A percentile compares a stretch with the other conserved stretches of the same genome.
Evolutionary conservation across 1,139 yeast species (phyloP).

Genomic region (Pichia sp.): DNA sequence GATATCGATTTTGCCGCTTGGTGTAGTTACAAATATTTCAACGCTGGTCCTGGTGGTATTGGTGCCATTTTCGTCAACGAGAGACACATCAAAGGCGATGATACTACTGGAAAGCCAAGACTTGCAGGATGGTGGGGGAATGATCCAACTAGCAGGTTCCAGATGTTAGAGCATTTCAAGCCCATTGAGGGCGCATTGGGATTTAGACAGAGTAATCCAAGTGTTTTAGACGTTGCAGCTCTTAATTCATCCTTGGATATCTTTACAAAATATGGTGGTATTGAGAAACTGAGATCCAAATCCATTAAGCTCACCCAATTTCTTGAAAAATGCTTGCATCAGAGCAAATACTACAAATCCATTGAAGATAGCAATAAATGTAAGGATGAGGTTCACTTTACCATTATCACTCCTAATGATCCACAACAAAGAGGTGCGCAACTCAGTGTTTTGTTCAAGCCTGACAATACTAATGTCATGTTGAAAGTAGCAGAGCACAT

Average conservation of each 20-base stretch:
- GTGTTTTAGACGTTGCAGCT: constrained; percentile 75
- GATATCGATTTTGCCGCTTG: constrained; percentile 88
- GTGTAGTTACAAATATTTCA: constrained; percentile 89
- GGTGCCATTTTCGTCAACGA: constrained; percentile 78
- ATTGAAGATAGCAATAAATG: constrained; percentile 21
- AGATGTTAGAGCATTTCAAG: constrained; percentile 72
- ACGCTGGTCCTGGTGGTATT: constrained; percentile 89
- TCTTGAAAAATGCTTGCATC: constrained; percentile 40
- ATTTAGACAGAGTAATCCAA: constrained; percentile 88
- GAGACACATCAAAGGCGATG: constrained; percentile 28
- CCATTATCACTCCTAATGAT: constrained; percentile 64
- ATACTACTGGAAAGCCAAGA: constrained; percentile 44
- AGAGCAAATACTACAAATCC: constrained; percentile 38
- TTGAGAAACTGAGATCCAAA: constrained; percentile 46
- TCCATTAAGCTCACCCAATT: constrained; percentile 53
- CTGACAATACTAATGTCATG: constrained; percentile 52
- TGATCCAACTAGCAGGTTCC: constrained; percentile 57
- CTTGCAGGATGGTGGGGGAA: constrained; percentile 99
- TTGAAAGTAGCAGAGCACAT: constrained; percentile 47
- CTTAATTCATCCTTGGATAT: constrained; percentile 59
- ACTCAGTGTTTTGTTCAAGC: constrained; percentile 62
- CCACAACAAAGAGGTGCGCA: constrained; percentile 69
- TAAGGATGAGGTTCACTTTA: constrained; percentile 38
- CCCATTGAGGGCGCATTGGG: constrained; percentile 83
- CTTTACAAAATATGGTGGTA: constrained; percentile 58